Conservation (phyloP, 2,329 filamentous ascomycete genomes). For the Aaosphaeria pasadenensis region DNA sequence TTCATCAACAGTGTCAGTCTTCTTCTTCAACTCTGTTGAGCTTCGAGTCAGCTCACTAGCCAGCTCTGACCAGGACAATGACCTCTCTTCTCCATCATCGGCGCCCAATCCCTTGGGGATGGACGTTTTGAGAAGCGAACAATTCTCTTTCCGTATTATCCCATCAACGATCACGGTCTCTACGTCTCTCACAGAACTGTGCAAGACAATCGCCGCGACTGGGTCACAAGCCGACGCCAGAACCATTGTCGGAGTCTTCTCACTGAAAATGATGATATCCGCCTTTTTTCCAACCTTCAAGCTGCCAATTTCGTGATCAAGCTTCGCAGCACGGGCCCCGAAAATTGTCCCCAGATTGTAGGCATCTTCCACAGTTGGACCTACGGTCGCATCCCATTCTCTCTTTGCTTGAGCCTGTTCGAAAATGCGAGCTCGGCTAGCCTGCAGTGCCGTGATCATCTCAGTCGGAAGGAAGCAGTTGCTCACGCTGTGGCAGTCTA, state of each 20-base stretch:
- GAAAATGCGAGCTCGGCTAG: constrained; percentile 23
- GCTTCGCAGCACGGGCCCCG: constrained; percentile 43
- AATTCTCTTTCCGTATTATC: constrained; percentile 33
- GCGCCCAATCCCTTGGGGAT: too few species aligned
- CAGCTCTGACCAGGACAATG: too few species aligned
- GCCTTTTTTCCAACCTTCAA: constrained; percentile 47
- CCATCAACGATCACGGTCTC: constrained; percentile 47
- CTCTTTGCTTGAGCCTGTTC: constrained; percentile 43
- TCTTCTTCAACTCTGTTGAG: too few species aligned
- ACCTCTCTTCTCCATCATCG: too few species aligned
- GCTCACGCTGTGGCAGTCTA: constrained; percentile 52
- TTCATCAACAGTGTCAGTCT: too few species aligned
- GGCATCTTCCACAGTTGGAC: constrained; percentile 39
- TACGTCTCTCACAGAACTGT: constrained; percentile 41
- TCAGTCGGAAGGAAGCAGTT: constrained; percentile 26
- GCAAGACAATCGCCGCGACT: constrained; percentile 43
- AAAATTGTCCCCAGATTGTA: constrained; percentile 52
- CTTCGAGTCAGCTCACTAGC: too few species aligned
- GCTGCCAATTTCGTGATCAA: constrained; percentile 44
- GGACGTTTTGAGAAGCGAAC: too few species aligned
- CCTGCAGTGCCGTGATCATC: too few species aligned
- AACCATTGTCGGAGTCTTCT: constrained; percentile 40
- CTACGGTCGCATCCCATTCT: constrained; percentile 46
- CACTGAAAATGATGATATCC: constrained; percentile 50
- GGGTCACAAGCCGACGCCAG: constrained; percentile 42